Conservation (phyloP, 257 asterid genomes). For the Jaltomata sinuosa region DNA sequence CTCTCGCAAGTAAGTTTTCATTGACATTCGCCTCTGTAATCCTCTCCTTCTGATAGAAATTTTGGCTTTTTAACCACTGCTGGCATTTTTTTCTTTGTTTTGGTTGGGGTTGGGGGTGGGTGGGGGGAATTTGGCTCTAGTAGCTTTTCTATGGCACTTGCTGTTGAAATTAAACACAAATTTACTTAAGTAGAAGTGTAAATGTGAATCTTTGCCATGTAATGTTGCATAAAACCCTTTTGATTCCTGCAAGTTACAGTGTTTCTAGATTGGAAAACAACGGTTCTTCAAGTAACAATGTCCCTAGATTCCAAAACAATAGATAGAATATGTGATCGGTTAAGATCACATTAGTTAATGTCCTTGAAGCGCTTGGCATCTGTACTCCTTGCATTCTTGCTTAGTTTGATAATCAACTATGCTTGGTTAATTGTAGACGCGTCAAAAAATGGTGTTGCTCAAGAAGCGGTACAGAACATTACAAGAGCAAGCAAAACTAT, state of each 20-base stretch:
- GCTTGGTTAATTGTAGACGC: constrained; percentile 35
- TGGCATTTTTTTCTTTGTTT: background rate
- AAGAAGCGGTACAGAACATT: constrained; percentile 55
- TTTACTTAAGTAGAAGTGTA: background rate
- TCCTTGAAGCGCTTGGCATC: background rate
- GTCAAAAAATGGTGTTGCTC: constrained; percentile 65
- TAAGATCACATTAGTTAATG: background rate
- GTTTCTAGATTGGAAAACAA: background rate
- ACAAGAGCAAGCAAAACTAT: constrained; percentile 45
- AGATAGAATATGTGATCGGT: background rate
- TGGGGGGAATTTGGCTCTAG: background rate
- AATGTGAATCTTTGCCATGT: background rate
- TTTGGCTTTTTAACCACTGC: background rate
- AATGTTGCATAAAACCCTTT: background rate
- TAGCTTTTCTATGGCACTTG: background rate
- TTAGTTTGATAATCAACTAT: background rate
- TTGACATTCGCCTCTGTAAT: background rate
- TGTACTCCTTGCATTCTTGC: background rate
- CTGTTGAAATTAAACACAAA: background rate
- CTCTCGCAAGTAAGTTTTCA: constrained; percentile 49
- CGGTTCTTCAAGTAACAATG: background rate
- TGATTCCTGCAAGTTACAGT: background rate
- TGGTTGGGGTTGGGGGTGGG: background rate
- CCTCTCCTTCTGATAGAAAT: background rate
- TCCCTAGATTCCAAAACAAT: background rate